These are phyloP conservation scores for Chaetomiaceae sp. DNA, from an alignment of 2,329 filamentous ascomycete genomes.

Conservation along the genomic window DNA sequence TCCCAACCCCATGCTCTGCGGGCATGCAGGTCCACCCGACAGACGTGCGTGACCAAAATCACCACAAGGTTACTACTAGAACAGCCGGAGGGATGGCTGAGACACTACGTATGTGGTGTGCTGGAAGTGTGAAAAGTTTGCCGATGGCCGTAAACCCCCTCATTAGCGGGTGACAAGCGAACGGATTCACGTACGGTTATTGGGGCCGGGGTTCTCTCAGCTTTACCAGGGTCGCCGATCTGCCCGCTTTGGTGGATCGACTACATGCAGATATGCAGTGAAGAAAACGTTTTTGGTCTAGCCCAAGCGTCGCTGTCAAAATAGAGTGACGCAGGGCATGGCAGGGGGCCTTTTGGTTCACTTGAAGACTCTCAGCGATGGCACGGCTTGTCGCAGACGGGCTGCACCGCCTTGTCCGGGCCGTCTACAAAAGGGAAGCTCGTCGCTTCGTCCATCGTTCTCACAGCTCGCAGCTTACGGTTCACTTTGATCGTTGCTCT, in stretches of 20 bases:
- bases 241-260: neutral
- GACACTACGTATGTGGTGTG: no score
- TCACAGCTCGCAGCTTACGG: neutral
- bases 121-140: no score
- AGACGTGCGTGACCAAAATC: no score
- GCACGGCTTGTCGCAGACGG: neutral
- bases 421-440: neutral
- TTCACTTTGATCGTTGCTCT: neutral
- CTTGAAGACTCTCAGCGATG: neutral
- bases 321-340: neutral
- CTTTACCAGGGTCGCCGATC: neutral
- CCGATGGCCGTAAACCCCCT: no score
- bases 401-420: neutral
- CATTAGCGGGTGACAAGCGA: no score
- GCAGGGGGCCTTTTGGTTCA: neutral
- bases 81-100: no score
- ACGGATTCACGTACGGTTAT: neutral
- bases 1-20: no score
- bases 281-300: neutral
- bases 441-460: neutral
- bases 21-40: no score
- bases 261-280: no score
- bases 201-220: neutral
- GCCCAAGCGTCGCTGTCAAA: neutral
- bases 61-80: no score